Evolutionary conservation across 1,284 basidiomycete genomes (phyloP), one percentile per base, ranked within the genome.

Genomic region (Fomes fomentarius): DNA sequence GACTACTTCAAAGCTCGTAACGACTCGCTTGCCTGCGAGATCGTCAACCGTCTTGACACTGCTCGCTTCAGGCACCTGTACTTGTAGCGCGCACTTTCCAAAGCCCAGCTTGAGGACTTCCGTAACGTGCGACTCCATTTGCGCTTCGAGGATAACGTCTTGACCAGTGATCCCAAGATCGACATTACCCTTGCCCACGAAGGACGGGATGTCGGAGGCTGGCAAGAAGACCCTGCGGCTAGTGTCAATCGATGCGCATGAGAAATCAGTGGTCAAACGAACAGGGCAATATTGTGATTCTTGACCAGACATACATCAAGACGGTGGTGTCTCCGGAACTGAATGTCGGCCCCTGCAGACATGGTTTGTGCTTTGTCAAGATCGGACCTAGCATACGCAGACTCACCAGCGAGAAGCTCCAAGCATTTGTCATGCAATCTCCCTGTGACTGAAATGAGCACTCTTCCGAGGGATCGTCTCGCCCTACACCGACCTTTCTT

Each of bases 151-250:
- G 61, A 99, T 94, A 66, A 98, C 94, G 74, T 99, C 96, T 74
- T 98, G 96, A 1, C 96, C 96, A 7, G 94, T 96, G 59, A 96
- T 95, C 6, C 94, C 94, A 28, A 93, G 78, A 69, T 96, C 92
- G 65, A 99, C 92, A 67, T 97, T 94, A 51, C 96, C 96, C 71
- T 98, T 94, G 26, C 94, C 97, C 33, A 99, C 97, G 74, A 98
- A 99, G 31, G 95, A 96, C 11, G 96, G 96, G 61, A 99, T 99
- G 69, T 99, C 97, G 8, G 93, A 83, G 1, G 97, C 97, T 21
- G 97, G 96, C 17, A 99, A 88, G 75, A 99, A 99, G 28, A 99
- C 92, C 19, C 95, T 96, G 70, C n/a, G n/a, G n/a, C n/a, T n/a
- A n/a, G n/a, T n/a, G n/a, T 31, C 19, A 9, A 43, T 21, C 12